Evolutionary conservation across 169 alveolate species (phyloP), one percentile per base, ranked within the genome.

Genomic region (Perkinsus chesapeaki): DNA sequence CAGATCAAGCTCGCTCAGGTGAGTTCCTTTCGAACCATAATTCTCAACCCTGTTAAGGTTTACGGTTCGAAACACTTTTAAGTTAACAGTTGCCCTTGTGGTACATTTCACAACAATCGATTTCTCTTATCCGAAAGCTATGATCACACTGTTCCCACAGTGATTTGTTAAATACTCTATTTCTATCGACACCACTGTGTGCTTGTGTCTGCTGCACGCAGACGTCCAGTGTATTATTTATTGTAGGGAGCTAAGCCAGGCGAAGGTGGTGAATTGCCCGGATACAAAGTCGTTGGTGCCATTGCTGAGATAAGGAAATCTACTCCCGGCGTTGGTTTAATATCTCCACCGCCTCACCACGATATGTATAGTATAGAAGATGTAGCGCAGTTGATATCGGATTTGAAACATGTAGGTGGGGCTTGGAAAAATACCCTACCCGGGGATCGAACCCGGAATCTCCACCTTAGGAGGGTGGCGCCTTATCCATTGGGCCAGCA

Each of bases 191-290:
- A n/a, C n/a, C n/a, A n/a, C n/a, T n/a, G n/a, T n/a, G n/a, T n/a
- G n/a, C n/a, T n/a, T n/a, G n/a, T n/a, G n/a, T n/a, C n/a, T n/a
- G 9, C 19, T 47, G 72, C 19, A 9, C 72, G 72, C 19, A 47
- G 9, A 47, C 72, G 19, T 19, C 72, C 27, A 47, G 72, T 34
- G 37, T 60, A 20, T 34, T 9, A 27, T 60, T 60, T 7, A 34
- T 60, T 34, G n/a, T n/a, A 60, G 82, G 98, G 98, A 90, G 96
- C 98, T 12, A 96, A 96, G 93, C 98, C 98, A 27, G 98, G 98
- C 39, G 98, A 96, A 60, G 98, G 98, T 91, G 98, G 98, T 38
- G 97, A 96, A 94, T 95, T 96, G 48, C 98, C 98, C n/a, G 98
- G 98, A n/a, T 93, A 95, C 93, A 96, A 96, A 94, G 98, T 96